These are phyloP conservation scores for Neospermospora avenae DNA, from an alignment of 2,329 filamentous ascomycete species.

Conservation along the genomic window DNA sequence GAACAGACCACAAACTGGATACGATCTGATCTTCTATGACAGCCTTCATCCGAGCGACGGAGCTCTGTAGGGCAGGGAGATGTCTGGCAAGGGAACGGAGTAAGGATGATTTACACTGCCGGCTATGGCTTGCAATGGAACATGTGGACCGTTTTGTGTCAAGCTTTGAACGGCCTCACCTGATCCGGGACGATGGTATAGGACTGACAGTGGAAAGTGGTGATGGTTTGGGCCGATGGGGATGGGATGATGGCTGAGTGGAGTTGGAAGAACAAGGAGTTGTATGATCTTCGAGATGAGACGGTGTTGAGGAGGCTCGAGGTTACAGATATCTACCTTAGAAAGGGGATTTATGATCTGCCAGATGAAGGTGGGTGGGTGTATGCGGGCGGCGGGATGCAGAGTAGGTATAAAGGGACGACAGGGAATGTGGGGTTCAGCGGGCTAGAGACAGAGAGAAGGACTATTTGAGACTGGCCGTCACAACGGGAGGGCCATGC, in stretches of 20 bases:
- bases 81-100: conserved; percentile 5
- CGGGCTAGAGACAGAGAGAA: conserved; percentile 2
- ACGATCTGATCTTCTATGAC: conserved; percentile 49
- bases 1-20: conserved; percentile 47
- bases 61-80: conserved; percentile 8
- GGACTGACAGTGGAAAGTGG: conserved; percentile 2
- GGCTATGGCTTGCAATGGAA: conserved; percentile 13
- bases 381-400: conserved; percentile 24
- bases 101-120: conserved; percentile 10
- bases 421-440: conserved; percentile 16
- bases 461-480: conserved; percentile 1
- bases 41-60: conserved; percentile 52
- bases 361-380: conserved; percentile 16
- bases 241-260: conserved; percentile 5
- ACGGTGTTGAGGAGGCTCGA: conserved; percentile 28
- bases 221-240: conserved; percentile 9
- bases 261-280: conserved; percentile 1
- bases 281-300: conserved; percentile 31
- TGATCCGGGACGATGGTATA: conserved; percentile 22
- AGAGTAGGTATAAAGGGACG: conserved; percentile 33
- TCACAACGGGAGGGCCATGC: background rate
- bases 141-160: conserved; percentile 23
- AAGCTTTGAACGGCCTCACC: conserved; percentile 19
- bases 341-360: conserved; percentile 15
- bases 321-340: conserved; percentile 21